phyloP scores from a whole-genome alignment of 768 basidiomycete species.

The Boletus huronensis region DNA sequence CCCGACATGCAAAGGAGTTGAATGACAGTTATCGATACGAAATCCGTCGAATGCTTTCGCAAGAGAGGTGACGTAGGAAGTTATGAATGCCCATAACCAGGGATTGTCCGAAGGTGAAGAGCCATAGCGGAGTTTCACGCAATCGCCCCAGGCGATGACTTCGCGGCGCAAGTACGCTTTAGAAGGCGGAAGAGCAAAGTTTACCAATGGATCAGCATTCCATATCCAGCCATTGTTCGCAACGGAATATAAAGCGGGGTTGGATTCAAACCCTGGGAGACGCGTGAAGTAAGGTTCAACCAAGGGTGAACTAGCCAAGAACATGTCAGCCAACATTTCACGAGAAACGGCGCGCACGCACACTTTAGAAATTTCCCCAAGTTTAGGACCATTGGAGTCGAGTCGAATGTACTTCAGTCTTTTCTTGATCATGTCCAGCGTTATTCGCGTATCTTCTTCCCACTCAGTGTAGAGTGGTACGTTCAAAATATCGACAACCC shows the following conservation, averaged over 20 bases:
- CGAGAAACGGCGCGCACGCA: slow-evolving; percentile 37
- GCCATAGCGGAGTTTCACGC: slow-evolving; percentile 97
- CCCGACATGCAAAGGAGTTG: slow-evolving; percentile 96
- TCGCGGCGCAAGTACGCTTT: slow-evolving; percentile 94
- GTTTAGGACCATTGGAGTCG: slow-evolving; percentile 77
- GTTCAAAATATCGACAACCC: slow-evolving; percentile 83
- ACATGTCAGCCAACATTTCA: slow-evolving; percentile 6
- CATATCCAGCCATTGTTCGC: slow-evolving; percentile 99
- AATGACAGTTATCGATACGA: slow-evolving; percentile 98
- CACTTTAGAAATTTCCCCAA: slow-evolving; percentile 75
- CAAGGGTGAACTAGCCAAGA: slow-evolving; percentile 63
- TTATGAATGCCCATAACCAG: slow-evolving; percentile 94
- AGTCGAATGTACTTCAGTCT: slow-evolving; percentile 78
- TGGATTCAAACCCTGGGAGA: slow-evolving; percentile 53
- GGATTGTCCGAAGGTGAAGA: slow-evolving; percentile 75
- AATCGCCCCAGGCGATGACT: slow-evolving; percentile 97
- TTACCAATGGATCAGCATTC: slow-evolving; percentile 89
- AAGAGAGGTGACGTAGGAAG: slow-evolving; percentile 72
- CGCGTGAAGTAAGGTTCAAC: slow-evolving; percentile 94
- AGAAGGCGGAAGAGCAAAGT: slow-evolving; percentile 89
- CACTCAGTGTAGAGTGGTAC: slow-evolving; percentile 84
- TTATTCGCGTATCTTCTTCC: slow-evolving; percentile 75
- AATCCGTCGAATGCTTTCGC: slow-evolving; percentile 91
- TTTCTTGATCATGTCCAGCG: slow-evolving; percentile 70
- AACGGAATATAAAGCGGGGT: slow-evolving; percentile 61